These are phyloP conservation scores for Phaeosphaeria sp. DNA, from an alignment of 2,329 filamentous ascomycete genomes.

Conservation along the genomic window DNA sequence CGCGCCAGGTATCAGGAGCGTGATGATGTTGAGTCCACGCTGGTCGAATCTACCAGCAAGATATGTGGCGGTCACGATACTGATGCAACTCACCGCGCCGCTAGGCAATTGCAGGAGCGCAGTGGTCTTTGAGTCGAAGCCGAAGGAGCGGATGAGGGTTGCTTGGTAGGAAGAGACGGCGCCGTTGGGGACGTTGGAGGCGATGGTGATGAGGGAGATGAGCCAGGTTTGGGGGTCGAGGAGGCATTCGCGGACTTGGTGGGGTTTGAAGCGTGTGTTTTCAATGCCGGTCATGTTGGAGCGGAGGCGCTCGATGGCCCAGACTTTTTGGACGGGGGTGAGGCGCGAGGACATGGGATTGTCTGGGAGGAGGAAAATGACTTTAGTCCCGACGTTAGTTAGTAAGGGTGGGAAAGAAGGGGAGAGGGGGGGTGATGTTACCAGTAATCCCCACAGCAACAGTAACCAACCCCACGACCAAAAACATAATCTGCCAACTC, in stretches of 20 bases:
- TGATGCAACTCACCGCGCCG: constrained; percentile 28
- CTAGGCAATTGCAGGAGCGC: constrained; percentile 38
- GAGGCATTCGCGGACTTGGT: constrained; percentile 55
- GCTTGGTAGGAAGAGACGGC: constrained; percentile 44
- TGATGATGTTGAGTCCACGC: constrained; percentile 25
- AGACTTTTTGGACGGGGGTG: constrained; percentile 20
- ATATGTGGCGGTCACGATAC: constrained; percentile 31
- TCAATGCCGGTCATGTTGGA: constrained; percentile 60
- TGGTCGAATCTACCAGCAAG: constrained; percentile 32
- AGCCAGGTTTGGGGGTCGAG: constrained; percentile 51
- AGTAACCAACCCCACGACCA: constrained; percentile 60
- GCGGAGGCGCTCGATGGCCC: constrained; percentile 50
- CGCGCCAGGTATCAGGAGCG: constrained; percentile 24
- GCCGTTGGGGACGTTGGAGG: constrained; percentile 46
- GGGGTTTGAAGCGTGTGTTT: constrained; percentile 55
- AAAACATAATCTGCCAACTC: constrained; percentile 71
- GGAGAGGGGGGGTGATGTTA: neutral
- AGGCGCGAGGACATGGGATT: constrained; percentile 34
- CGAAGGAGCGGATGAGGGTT: constrained; percentile 41
- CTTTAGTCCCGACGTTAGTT: too few species aligned
- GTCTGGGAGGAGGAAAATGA: constrained; percentile 65
- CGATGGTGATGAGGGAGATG: constrained; percentile 43
- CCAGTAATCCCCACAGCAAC: constrained; percentile 36
- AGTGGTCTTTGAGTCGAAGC: constrained; percentile 45
- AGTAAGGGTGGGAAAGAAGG: too few species aligned